Evolutionary conservation across 75 land plant species (phyloP).

Genomic region (Sequoia sempervirens): DNA sequence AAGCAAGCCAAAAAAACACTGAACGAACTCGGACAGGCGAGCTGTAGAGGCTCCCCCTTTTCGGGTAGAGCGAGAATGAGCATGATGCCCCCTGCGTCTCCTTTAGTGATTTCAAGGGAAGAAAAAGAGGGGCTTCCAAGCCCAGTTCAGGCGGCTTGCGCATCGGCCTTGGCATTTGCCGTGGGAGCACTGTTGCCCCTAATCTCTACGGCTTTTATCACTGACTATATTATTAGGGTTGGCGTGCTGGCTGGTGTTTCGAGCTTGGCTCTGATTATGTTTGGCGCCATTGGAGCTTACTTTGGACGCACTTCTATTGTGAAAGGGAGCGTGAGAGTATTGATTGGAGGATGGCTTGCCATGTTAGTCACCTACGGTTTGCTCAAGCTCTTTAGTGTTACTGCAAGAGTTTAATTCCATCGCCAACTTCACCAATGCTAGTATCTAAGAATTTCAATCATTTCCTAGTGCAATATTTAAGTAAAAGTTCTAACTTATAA

Average conservation of each 20-base stretch:
- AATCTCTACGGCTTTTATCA: conserved; percentile 40
- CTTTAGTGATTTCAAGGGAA: neutral
- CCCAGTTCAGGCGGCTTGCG: conserved; percentile 42
- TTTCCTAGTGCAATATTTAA: no score
- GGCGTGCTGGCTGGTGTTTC: conserved; percentile 24
- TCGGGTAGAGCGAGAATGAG: no score
- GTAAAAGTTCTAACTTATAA: no score
- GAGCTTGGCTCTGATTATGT: conserved; percentile 22
- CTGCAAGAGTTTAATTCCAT: neutral
- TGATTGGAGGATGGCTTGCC: conserved; percentile 77
- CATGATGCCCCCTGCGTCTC: neutral
- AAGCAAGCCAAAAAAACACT: neutral
- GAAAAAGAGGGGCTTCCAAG: conserved; percentile 15
- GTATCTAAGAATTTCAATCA: no score
- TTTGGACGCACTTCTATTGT: conserved; percentile 35
- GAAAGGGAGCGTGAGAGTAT: conserved; percentile 30
- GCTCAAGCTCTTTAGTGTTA: conserved; percentile 36
- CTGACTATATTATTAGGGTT: conserved; percentile 14
- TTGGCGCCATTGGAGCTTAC: conserved; percentile 44
- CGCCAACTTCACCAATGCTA: no score
- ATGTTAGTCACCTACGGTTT: conserved; percentile 77
- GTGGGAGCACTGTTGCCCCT: conserved; percentile 48
- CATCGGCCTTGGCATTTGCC: conserved; percentile 47
- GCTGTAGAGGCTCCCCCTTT: no score
- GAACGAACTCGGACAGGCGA: neutral